phyloP scores from a whole-genome alignment of 192 early-diverging fungal species.

The Phlyctochytrium bullatum region DNA sequence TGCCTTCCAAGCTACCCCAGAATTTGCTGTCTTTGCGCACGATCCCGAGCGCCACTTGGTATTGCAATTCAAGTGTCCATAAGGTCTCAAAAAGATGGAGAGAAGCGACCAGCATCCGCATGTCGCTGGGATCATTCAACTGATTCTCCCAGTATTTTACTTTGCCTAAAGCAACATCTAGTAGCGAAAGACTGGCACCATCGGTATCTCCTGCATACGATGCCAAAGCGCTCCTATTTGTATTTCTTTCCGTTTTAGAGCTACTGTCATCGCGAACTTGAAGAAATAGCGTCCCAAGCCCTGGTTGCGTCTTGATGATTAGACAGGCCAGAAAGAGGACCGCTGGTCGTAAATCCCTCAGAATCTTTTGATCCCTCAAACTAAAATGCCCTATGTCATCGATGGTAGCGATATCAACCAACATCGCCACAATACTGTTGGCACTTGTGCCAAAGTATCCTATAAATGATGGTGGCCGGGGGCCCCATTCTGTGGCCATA shows the following conservation, averaged over 20 bases:
- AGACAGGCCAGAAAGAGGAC: conserved; percentile 35
- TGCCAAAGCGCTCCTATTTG: too few relatives aligned
- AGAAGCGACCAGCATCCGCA: conserved; percentile 33
- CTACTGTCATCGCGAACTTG: conserved; percentile 19
- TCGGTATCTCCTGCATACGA: too few relatives aligned
- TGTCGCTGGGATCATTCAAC: too few relatives aligned
- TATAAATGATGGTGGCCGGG: conserved; percentile 45
- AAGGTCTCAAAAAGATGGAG: conserved; percentile 32
- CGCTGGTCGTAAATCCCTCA: conserved; percentile 30
- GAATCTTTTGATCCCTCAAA: not conserved
- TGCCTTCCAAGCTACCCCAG: conserved; percentile 29
- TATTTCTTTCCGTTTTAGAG: too few relatives aligned
- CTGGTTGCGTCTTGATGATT: conserved; percentile 44
- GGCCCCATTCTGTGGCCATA: conserved; percentile 42
- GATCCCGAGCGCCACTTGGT: conserved; percentile 23
- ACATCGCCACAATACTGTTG: conserved; percentile 21
- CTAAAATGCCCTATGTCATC: conserved; percentile 4
- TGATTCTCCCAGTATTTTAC: too few relatives aligned
- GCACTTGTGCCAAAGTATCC: conserved; percentile 49
- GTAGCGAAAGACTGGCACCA: too few relatives aligned
- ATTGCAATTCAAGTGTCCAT: conserved; percentile 36
- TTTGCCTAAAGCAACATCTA: too few relatives aligned
- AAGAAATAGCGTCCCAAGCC: conserved; percentile 43
- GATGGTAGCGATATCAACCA: conserved; percentile 28
- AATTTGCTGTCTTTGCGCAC: conserved; percentile 23